Conservation (phyloP, 495 filamentous ascomycete species). For the Penicillium silybi region DNA sequence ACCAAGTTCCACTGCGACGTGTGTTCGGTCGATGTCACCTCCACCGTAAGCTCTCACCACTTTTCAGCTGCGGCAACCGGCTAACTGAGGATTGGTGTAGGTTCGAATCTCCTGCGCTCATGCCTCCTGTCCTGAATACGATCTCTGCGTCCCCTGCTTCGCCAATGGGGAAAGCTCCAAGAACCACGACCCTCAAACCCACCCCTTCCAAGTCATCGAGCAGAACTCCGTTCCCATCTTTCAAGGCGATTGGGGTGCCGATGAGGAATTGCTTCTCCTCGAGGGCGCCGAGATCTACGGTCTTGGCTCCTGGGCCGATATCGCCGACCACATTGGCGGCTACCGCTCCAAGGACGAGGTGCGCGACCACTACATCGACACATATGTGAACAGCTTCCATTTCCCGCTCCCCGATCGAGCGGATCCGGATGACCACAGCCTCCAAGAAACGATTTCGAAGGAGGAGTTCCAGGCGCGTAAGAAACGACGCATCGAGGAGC, state of each 20-base stretch:
- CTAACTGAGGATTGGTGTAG: constrained; percentile 38
- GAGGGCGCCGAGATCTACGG: constrained; percentile 98
- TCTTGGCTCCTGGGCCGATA: constrained; percentile 94
- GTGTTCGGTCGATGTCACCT: constrained; percentile 92
- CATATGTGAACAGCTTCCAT: constrained; percentile 73
- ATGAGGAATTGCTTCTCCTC: constrained; percentile 87
- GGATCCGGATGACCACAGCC: constrained; percentile 71
- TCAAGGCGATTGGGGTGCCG: constrained; percentile 90
- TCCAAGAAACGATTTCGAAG: constrained; percentile 73
- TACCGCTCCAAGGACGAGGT: constrained; percentile 94
- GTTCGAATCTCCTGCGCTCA: constrained; percentile 92
- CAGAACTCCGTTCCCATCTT: constrained; percentile 98
- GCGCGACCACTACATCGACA: constrained; percentile 83
- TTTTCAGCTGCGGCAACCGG: not conserved
- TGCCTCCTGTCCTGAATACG: constrained; percentile 82
- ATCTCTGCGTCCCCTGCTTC: constrained; percentile 96
- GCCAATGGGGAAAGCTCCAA: constrained; percentile 69
- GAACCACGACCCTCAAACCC: constrained; percentile 77
- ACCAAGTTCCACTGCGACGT: constrained; percentile 95
- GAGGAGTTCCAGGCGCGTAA: constrained; percentile 93
- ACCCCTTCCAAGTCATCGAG: constrained; percentile 91
- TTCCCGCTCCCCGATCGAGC: constrained; percentile 86
- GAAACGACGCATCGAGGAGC: constrained; percentile 89
- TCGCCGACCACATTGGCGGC: constrained; percentile 96
- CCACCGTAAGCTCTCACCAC: constrained; percentile 60